Conservation (phyloP, 1,284 basidiomycete genomes). For the Cutaneotrichosporon curvatum region DNA sequence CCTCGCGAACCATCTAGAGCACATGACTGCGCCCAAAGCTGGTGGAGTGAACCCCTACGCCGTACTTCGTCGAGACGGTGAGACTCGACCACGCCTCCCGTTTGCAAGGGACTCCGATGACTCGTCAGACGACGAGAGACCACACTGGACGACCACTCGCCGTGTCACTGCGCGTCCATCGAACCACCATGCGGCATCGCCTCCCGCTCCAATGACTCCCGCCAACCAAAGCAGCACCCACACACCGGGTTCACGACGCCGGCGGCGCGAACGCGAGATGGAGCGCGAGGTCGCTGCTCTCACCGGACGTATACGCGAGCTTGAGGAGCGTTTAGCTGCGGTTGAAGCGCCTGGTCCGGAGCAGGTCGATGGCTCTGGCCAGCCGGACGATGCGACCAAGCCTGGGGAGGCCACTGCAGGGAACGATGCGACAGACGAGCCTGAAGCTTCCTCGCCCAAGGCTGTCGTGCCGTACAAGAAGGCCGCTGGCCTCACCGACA, state of each 20-base stretch:
- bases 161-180: slow-evolving; percentile 12
- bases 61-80: slow-evolving; percentile 15
- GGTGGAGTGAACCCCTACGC: slow-evolving; percentile 22
- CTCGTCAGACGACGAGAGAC: slow-evolving; percentile 2
- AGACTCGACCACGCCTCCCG: neutral
- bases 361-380: too few species aligned
- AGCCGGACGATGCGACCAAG: too few species aligned
- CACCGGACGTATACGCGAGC: slow-evolving; percentile 12
- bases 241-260: neutral
- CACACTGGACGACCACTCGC: slow-evolving; percentile 11
- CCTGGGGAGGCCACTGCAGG: too few species aligned
- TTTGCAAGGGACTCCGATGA: neutral
- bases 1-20: slow-evolving; percentile 14
- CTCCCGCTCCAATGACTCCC: neutral
- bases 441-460: too few species aligned
- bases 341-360: slow-evolving; percentile 5
- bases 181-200: neutral
- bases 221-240: neutral
- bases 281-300: slow-evolving; percentile 5
- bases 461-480: too few species aligned
- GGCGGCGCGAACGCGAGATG: neutral
- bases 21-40: slow-evolving; percentile 15
- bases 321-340: slow-evolving; percentile 10
- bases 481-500: slow-evolving; percentile 1
- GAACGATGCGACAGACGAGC: too few species aligned